phyloP scores from a whole-genome alignment of 306 rosid genomes.

The Fragaria ananassa region DNA sequence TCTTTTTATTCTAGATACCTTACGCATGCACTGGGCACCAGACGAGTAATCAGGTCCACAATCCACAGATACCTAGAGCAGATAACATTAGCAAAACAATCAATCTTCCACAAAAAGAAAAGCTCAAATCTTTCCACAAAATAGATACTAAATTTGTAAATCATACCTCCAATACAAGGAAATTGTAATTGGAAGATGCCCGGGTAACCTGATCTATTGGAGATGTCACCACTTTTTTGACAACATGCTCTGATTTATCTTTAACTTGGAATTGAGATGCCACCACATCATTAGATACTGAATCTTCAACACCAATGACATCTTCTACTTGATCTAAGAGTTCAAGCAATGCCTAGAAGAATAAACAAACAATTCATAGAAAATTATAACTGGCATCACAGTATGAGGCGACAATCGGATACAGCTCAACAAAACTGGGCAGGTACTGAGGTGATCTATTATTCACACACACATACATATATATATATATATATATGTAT shows the following conservation, averaged over 20 bases:
- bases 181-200: constrained; percentile 37
- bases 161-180: constrained; percentile 88
- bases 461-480: no score
- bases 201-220: constrained; percentile 15
- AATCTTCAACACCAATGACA: constrained; percentile 66
- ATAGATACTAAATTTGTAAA: constrained; percentile 13
- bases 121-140: not conserved
- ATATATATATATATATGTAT: no score
- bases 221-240: constrained; percentile 23
- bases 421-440: not conserved
- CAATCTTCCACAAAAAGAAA: constrained; percentile 10
- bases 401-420: not conserved
- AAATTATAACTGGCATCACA: not conserved
- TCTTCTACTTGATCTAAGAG: constrained; percentile 94
- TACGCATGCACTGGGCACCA: constrained; percentile 45
- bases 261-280: constrained; percentile 36
- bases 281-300: constrained; percentile 29
- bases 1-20: constrained; percentile 54
- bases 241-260: constrained; percentile 36
- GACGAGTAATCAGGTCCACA: constrained; percentile 43
- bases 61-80: constrained; percentile 64
- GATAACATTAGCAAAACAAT: constrained; percentile 19
- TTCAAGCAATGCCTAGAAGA: constrained; percentile 81
- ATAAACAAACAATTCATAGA: not conserved
- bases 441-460: not conserved